Base-by-base conservation (phyloP, 1,284 basidiomycete species). In the Cutaneotrichosporon arboriforme region DNA sequence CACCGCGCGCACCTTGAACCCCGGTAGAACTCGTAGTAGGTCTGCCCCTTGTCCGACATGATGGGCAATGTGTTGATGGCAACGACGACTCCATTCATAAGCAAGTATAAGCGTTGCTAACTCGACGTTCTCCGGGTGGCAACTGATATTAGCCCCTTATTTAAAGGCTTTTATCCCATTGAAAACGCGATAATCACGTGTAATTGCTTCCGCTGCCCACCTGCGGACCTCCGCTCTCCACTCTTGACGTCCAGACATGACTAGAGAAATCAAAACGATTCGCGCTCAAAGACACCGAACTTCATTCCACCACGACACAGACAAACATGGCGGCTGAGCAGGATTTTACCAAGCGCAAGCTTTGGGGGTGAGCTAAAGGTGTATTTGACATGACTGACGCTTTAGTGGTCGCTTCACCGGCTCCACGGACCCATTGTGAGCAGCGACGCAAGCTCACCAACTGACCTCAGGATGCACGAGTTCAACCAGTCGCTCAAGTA, bases 401-500 rank as follows among this genome's bases (percentile, higher is more conserved):
- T 15, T 13, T 39, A 51, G 51, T 40, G 51, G 55, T 51, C 57
- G 57, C 43, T 55, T 59, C 54, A 59, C 57, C 14, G 57, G 57
- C 48, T 52, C 57, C 18, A 59, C 57, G 33, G 89, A 90, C 75
- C 90, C 89, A 49, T 75, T 91, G 89, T 89, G 73, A 62, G 84
- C 72, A 13, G n/a, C 35, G 15, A 17, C n/a, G 17, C 26, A 17
- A n/a, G 14, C 38, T 23, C 14, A 10, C 15, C 20, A 46, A 17
- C 47, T 51, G 26, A 50, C 48, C 2, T 1, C 52, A 91, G 90
- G 39, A 96, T 96, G 91, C 89, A 92, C 74, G 86, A 84, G 43
- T 96, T 93, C 79, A 96, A 94, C 72, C 89, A 94, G 73, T 97
- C 92, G 36, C 80, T 98, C 64, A 86, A 83, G 63, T 98, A 97